Conservation (phyloP, 2,329 filamentous ascomycete genomes). For the Hymenoscyphus occultus region DNA sequence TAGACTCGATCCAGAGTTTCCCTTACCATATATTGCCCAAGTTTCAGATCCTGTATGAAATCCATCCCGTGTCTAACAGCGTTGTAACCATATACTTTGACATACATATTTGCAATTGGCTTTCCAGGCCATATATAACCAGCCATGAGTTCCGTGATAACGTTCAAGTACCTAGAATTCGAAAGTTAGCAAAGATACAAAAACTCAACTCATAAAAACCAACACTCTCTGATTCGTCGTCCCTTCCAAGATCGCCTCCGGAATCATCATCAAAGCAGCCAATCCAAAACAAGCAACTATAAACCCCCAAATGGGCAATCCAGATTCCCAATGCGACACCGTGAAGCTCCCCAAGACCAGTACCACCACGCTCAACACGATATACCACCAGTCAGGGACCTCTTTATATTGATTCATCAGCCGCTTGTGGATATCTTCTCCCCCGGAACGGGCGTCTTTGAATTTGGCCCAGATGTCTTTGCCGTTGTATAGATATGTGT, state of each 20-base stretch:
- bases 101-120: constrained; percentile 72
- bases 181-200: not conserved
- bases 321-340: constrained; percentile 15
- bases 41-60: constrained; percentile 42
- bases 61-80: constrained; percentile 47
- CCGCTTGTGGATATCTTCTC: constrained; percentile 39
- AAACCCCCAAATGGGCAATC: constrained; percentile 20
- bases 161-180: constrained; percentile 52
- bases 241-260: constrained; percentile 67
- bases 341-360: constrained; percentile 16
- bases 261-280: constrained; percentile 57
- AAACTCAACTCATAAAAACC: not conserved
- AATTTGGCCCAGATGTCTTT: constrained; percentile 54
- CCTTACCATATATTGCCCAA: constrained; percentile 62
- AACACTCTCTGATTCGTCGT: constrained; percentile 50
- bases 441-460: constrained; percentile 4
- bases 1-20: not conserved
- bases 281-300: constrained; percentile 23
- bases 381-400: constrained; percentile 55
- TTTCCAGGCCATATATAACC: constrained; percentile 66
- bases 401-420: constrained; percentile 55
- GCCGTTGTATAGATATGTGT: constrained; percentile 65
- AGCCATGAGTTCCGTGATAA: constrained; percentile 69
- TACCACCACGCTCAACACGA: constrained; percentile 34
- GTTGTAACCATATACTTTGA: constrained; percentile 70